Base-by-base conservation (phyloP, 2,329 filamentous ascomycete species). In the Davidsoniella australis region DNA sequence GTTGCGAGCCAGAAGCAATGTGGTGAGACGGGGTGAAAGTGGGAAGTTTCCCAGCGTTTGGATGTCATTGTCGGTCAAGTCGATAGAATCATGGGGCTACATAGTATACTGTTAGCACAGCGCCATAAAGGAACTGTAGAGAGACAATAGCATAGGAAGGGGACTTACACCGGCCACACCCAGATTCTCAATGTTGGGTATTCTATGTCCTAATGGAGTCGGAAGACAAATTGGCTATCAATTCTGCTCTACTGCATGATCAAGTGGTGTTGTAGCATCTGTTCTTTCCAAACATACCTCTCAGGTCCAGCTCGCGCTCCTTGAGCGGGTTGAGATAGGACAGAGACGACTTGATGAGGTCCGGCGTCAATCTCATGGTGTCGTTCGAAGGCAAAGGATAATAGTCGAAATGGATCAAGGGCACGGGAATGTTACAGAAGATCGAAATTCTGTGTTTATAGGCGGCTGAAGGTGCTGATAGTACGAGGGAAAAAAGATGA, bases 261-360 rank as follows among this genome's bases (percentile, higher is more conserved):
- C 60, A 62, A 62, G 59, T 53, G 77, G 78, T 87, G 85, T 53
- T 87, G 85, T 85, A 94, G 86, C 78, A 94, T 91, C 87, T 89
- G 85, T 74, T 80, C 86, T 86, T 94, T 86, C 83, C 83, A 68
- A 68, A 75, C 87, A 79, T 84, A 96, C 91, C 91, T 94, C 91
- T 81, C 61, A 98, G 85, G 73, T 96, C 88, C 66, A 98, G 79
- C 77, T 98, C 91, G 67, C 91, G 86, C 76, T 98, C 91, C 71
- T 91, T 94, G 66, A 98, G 77, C 64, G 89, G 88, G 69, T 96
- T 98, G 68, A 96, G 83, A 75, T 95, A 98, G 65, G 89, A 95
- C 58, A 94, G 82, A 63, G 91, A 94, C 66, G 78, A 80, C 67
- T 86, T 78, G 69, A 98, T 93, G 61, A 96, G 80, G 66, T 96